These are phyloP conservation scores for Pythium rhizo-oryzae DNA, from an alignment of 352 stramenopile species.

Conservation along the genomic window DNA sequence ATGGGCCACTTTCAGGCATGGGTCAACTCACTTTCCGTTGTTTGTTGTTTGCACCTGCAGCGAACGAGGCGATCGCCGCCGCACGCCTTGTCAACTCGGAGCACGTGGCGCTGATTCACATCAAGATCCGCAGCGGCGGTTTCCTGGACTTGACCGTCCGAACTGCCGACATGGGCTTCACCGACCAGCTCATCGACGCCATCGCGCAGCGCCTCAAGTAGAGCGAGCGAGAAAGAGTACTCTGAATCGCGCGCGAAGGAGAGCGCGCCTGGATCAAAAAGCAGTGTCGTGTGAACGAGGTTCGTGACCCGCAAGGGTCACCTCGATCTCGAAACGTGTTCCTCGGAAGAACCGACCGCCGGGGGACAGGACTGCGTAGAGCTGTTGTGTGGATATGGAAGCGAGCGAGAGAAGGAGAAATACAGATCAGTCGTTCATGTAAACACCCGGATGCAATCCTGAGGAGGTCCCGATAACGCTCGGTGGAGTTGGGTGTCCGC, in stretches of 20 bases:
- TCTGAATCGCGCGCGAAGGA: conserved; percentile 19
- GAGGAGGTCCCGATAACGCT: too few species aligned
- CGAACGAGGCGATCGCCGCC: conserved; percentile 87
- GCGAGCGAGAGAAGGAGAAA: not conserved
- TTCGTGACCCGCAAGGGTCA: not conserved
- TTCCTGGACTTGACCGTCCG: conserved; percentile 87
- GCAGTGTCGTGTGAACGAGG: conserved; percentile 11
- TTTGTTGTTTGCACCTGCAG: conserved; percentile 33
- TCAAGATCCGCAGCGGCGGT: conserved; percentile 82
- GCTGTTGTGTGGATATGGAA: conserved; percentile 3
- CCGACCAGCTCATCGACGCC: conserved; percentile 70
- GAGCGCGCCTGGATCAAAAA: not conserved
- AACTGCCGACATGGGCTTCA: conserved; percentile 84
- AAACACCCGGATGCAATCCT: not conserved
- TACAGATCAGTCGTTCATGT: conserved; percentile 8
- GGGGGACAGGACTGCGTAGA: conserved; percentile 8
- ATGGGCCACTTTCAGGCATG: not conserved
- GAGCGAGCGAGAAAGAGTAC: not conserved
- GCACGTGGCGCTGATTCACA: conserved; percentile 83
- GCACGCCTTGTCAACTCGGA: conserved; percentile 81
- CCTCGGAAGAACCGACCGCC: too few species aligned
- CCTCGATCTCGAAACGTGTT: not conserved
- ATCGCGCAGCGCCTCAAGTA: conserved; percentile 73
- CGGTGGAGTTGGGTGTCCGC: not conserved
- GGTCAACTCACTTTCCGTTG: conserved; percentile 1